Percentiles rank a stretch among this genome's conserved stretches.
Conservation (phyloP, 2,329 filamentous ascomycete genomes). For the Simplicillium aogashimaense region DNA sequence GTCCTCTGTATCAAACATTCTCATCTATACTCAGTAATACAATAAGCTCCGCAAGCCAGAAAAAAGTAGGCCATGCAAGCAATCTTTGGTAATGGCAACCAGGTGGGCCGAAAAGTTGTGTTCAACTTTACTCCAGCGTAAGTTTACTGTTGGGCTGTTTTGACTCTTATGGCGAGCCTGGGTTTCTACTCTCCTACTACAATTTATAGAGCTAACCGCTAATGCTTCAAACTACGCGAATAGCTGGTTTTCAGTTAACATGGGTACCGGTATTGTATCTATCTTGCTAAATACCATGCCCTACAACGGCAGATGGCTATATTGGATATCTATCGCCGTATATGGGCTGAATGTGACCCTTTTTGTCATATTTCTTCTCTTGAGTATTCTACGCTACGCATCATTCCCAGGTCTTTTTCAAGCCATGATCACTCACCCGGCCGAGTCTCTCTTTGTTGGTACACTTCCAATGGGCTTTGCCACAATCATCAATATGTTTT, state of each 20-base stretch:
- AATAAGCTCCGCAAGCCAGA: no score
- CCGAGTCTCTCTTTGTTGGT: constrained; percentile 52
- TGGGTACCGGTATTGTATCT: constrained; percentile 56
- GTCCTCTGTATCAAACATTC: no score
- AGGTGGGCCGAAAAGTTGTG: no score
- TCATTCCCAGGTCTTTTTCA: constrained; percentile 51
- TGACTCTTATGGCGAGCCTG: no score
- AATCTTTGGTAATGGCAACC: no score
- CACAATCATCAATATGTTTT: constrained; percentile 51
- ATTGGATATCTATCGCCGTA: constrained; percentile 44
- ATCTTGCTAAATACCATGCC: constrained; percentile 48
- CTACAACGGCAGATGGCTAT: constrained; percentile 42
- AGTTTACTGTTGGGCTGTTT: no score
- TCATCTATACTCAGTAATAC: no score
- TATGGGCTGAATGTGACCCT: constrained; percentile 46
- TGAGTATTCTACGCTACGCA: constrained; percentile 46
- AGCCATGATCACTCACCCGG: constrained; percentile 51
- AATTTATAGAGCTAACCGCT: no score
- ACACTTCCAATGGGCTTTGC: constrained; percentile 54
- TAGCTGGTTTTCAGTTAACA: constrained; percentile 36
- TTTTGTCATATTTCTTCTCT: constrained; percentile 37
- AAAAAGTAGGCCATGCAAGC: no score
- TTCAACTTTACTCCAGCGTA: no score
- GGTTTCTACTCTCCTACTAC: no score
- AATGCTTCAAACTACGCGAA: no score